These are phyloP conservation scores for Saccharomyces kudriavzevii DNA, from an alignment of 805 yeast genomes.

Conservation along the genomic window DNA sequence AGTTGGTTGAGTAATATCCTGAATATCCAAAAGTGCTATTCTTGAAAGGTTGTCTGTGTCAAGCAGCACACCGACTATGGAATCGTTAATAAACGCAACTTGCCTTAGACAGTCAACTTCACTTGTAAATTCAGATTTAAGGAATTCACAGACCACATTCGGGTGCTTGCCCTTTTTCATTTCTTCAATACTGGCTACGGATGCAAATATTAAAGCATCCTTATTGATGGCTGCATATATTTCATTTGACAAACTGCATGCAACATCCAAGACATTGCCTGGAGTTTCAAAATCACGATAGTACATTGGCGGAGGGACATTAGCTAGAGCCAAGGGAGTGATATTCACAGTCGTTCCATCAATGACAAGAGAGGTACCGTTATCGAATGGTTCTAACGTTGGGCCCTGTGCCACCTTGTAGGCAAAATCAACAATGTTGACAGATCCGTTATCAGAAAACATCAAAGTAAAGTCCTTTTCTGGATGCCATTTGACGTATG, in stretches of 20 bases:
- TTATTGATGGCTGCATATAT: constrained; percentile 50
- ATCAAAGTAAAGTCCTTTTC: constrained; percentile 75
- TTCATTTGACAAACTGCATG: constrained; percentile 54
- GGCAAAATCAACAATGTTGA: constrained; percentile 64
- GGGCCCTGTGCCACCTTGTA: constrained; percentile 62
- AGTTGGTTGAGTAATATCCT: constrained; percentile 35
- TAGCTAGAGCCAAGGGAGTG: constrained; percentile 78
- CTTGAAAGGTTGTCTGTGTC: constrained; percentile 48
- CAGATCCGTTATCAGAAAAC: constrained; percentile 44
- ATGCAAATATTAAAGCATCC: constrained; percentile 38
- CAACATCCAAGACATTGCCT: constrained; percentile 52
- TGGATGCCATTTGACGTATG: constrained; percentile 71
- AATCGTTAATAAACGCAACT: constrained; percentile 47
- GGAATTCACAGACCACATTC: constrained; percentile 28
- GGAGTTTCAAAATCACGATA: constrained; percentile 55
- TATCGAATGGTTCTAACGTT: constrained; percentile 54
- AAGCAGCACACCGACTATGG: constrained; percentile 46
- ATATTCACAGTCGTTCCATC: constrained; percentile 67
- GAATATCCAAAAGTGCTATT: constrained; percentile 42
- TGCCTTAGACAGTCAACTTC: constrained; percentile 51
- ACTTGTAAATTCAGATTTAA: constrained; percentile 31
- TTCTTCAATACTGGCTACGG: constrained; percentile 35
- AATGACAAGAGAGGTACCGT: constrained; percentile 71
- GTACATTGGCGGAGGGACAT: constrained; percentile 91
- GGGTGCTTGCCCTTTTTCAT: constrained; percentile 46